These are phyloP conservation scores for Prunus persica DNA, from an alignment of 306 rosid genomes.

Conservation along the genomic window Prunus_persica_NCBIv2 NC_034012.1:9021001-9021500, in stretches of 20 bases:
- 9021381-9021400: constrained; percentile 4
- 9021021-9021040: background rate
- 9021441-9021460: background rate
- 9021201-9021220: constrained; percentile 79
- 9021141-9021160: constrained; percentile 99
- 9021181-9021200: constrained; percentile 61
- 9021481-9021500: constrained; percentile 1
- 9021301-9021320: background rate
- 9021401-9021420: background rate
- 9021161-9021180: constrained; percentile 63
- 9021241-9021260: constrained; percentile 78
- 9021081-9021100: background rate
- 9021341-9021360: background rate
- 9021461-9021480: background rate
- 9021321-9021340: background rate
- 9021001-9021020: constrained; percentile 61
- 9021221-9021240: constrained; percentile 58
- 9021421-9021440: background rate
- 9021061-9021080: too few relatives aligned
- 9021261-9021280: constrained; percentile 80
- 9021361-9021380: background rate
- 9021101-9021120: constrained; percentile 46
- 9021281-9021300: constrained; percentile 60
- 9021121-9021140: constrained; percentile 87
- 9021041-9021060: too few relatives aligned